These are phyloP conservation scores for Chlamydomonas sphaeroides DNA, from an alignment of 139 green algal species.

Conservation along the genomic window DNA sequence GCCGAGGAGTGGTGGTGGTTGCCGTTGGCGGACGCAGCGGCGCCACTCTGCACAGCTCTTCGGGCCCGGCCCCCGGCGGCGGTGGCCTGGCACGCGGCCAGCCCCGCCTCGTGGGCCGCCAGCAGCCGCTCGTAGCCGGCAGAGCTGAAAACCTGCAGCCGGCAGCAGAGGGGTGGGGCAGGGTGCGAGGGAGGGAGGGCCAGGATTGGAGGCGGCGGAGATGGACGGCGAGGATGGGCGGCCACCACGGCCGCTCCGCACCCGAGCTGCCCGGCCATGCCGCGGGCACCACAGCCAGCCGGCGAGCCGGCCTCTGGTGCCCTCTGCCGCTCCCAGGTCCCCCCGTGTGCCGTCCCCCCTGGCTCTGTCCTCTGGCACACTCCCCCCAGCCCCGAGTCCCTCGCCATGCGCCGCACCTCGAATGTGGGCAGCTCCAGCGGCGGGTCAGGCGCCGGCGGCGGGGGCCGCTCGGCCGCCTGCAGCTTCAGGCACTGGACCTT, in stretches of 20 bases:
- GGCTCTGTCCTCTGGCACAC: not conserved
- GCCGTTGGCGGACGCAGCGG: no score
- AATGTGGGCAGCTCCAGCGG: not conserved
- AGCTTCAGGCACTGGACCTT: constrained; percentile 24
- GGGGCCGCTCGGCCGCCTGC: not conserved
- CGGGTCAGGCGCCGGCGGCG: constrained; percentile 4
- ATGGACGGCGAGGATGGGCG: not conserved
- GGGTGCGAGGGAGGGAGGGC: not conserved
- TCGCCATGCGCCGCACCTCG: not conserved
- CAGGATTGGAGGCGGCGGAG: not conserved
- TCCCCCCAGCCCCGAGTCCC: not conserved
- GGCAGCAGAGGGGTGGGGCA: not conserved
- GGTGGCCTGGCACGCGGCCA: no score
- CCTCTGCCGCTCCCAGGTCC: no score
- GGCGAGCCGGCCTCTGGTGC: no score
- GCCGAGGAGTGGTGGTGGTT: no score
- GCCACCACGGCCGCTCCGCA: no score
- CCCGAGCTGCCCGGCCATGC: no score
- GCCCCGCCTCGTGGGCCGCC: not conserved
- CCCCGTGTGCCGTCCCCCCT: no score
- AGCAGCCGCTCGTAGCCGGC: not conserved
- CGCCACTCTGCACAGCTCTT: no score
- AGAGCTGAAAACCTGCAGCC: not conserved
- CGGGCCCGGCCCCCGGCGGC: no score
- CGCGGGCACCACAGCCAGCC: no score